Conservation (phyloP, 345 rosid genomes). For the Citrus medica region DNA sequence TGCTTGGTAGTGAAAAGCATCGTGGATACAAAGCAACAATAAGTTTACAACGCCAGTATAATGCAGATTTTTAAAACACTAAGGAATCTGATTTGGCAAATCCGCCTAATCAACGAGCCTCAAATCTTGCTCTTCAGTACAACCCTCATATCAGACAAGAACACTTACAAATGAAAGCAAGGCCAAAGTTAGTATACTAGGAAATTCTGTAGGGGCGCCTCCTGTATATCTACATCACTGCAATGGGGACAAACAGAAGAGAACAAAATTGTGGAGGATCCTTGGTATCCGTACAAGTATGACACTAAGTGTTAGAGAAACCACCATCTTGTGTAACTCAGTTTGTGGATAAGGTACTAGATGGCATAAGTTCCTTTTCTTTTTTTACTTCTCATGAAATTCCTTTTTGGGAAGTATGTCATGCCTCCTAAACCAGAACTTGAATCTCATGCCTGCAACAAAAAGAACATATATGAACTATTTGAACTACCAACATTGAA, state of each 20-base stretch:
- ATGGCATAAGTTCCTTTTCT: not conserved
- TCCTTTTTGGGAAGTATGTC: conserved; percentile 84
- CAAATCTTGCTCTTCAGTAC: not conserved
- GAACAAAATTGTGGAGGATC: not conserved
- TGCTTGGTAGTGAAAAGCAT: not conserved
- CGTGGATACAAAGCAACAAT: not conserved
- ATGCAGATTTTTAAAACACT: not conserved
- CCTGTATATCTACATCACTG: not conserved
- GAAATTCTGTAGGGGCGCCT: not conserved
- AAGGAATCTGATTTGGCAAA: not conserved
- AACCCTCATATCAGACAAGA: not conserved
- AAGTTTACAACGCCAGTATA: not conserved
- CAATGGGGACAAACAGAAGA: not conserved
- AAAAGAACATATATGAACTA: not conserved
- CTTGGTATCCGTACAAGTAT: not conserved
- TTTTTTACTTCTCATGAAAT: conserved; percentile 57
- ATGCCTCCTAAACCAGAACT: conserved; percentile 66
- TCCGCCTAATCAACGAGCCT: not conserved
- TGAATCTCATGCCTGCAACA: conserved; percentile 63
- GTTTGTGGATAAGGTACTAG: not conserved
- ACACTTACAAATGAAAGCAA: not conserved
- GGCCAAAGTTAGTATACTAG: not conserved
- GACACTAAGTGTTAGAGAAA: not conserved
- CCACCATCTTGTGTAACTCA: not conserved
- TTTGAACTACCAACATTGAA: not conserved